phyloP scores from a whole-genome alignment of 108 stramenopile genomes.

The Stephanodiscus minutulus region DNA sequence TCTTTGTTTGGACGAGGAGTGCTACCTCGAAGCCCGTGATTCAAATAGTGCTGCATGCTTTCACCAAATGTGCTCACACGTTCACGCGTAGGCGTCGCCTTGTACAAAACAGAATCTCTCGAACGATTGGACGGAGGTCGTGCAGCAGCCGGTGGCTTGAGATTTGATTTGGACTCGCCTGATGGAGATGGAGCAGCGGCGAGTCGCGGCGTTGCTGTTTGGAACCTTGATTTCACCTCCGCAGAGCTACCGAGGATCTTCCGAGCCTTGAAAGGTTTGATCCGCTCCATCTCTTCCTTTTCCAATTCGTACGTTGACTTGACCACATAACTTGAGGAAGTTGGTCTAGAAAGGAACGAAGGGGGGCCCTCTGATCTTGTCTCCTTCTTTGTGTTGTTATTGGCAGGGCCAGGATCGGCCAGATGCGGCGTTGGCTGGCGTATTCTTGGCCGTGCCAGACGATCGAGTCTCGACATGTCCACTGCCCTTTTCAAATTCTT shows the following conservation, averaged over 20 bases:
- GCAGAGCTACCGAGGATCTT: conserved; percentile 17
- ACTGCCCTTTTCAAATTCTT: background rate
- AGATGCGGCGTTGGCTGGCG: background rate
- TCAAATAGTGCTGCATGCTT: conserved; percentile 25
- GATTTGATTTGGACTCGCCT: background rate
- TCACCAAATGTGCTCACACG: conserved; percentile 34
- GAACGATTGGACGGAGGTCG: conserved; percentile 7
- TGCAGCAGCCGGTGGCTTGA: conserved; percentile 11
- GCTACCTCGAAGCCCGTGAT: conserved; percentile 13
- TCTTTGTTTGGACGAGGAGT: background rate
- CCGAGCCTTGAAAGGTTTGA: conserved; percentile 36
- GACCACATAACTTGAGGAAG: background rate
- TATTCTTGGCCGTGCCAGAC: conserved; percentile 19
- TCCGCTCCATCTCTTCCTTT: conserved; percentile 15
- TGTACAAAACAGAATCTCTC: conserved; percentile 5
- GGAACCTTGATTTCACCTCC: conserved; percentile 29
- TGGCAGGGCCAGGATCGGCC: background rate
- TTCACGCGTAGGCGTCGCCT: conserved; percentile 19
- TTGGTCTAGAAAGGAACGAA: conserved; percentile 14
- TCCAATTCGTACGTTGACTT: conserved; percentile 24
- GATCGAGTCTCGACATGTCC: conserved; percentile 17
- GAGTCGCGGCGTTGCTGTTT: background rate
- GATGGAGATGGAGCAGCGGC: background rate
- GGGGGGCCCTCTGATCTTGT: conserved; percentile 11
- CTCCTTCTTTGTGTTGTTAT: background rate